A percentile compares a stretch with the other conserved stretches of the same genome.
phyloP scores from a whole-genome alignment of 2,329 filamentous ascomycete genomes.

The Penicillium sp. region DNA sequence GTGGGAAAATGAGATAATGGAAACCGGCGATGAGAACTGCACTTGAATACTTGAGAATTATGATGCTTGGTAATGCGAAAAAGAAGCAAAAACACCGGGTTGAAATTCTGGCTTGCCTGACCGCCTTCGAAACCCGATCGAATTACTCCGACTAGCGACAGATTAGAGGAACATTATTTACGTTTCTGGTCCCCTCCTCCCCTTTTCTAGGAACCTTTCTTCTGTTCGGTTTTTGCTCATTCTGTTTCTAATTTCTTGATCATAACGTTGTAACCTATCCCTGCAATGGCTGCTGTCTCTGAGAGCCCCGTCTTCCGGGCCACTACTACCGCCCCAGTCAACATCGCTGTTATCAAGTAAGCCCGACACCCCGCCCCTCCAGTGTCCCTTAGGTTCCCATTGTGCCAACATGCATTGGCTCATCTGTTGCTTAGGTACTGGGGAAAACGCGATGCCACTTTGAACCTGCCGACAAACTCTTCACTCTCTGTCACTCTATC shows the following conservation, averaged over 20 bases:
- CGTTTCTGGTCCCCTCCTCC: conserved; percentile 1
- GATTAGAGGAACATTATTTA: conserved; percentile 9
- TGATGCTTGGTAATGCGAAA: conserved; percentile 13
- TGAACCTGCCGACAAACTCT: conserved; percentile 97
- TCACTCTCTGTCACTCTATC: conserved; percentile 96
- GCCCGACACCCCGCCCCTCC: conserved; percentile 25
- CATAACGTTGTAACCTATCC: conserved; percentile 10
- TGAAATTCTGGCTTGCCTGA: background rate
- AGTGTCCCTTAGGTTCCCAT: conserved; percentile 2
- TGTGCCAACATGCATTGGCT: conserved; percentile 15
- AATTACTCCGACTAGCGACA: conserved; percentile 18
- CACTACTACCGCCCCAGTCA: conserved; percentile 95
- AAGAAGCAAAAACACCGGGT: conserved; percentile 11
- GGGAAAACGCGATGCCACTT: conserved; percentile 92
- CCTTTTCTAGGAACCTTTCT: conserved; percentile 10
- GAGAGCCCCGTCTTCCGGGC: conserved; percentile 74
- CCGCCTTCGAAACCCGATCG: conserved; percentile 20
- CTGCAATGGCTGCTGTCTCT: conserved; percentile 40
- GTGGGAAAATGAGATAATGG: background rate
- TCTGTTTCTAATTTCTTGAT: background rate
- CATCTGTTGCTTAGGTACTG: conserved; percentile 67
- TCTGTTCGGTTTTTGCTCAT: conserved; percentile 10
- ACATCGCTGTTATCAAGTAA: conserved; percentile 97
- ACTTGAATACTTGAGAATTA: background rate
- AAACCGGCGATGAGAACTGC: background rate